phyloP scores from a whole-genome alignment of 2,329 filamentous ascomycete genomes.

The Aspergillus alliaceus region DNA sequence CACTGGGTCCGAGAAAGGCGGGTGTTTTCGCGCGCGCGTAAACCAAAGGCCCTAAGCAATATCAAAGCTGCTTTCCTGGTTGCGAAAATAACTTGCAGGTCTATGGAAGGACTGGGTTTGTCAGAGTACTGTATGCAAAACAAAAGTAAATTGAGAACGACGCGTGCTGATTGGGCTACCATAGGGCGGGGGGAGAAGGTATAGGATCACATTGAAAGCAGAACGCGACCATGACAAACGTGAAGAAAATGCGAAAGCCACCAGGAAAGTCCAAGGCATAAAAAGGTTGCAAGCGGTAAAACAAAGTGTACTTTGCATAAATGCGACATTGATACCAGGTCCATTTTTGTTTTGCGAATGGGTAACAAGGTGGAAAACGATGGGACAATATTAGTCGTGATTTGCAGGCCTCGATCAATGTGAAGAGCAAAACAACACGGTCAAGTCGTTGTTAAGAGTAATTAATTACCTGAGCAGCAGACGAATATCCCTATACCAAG shows the following conservation, averaged over 20 bases:
- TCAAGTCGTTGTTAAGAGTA: not conserved
- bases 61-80: constrained; percentile 2
- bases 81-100: constrained; percentile 7
- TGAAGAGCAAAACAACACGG: constrained; percentile 15
- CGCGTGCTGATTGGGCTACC: constrained; percentile 27
- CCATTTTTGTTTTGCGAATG: constrained; percentile 6
- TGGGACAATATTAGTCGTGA: constrained; percentile 14
- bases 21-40: constrained; percentile 17
- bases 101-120: constrained; percentile 9
- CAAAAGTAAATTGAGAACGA: constrained; percentile 18
- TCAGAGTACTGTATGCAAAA: constrained; percentile 14
- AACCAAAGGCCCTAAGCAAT: constrained; percentile 5
- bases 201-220: constrained; percentile 7
- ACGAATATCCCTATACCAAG: constrained; percentile 7
- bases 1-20: constrained; percentile 19
- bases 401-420: constrained; percentile 17
- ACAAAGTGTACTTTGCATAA: not conserved
- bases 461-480: not conserved
- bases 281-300: not conserved
- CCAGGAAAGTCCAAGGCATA: constrained; percentile 3
- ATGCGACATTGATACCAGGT: constrained; percentile 3
- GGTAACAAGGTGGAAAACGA: not conserved
- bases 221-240: constrained; percentile 17
- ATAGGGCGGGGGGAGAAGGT: not conserved
- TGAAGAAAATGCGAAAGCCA: constrained; percentile 15